Evolutionary conservation across 768 basidiomycete genomes (phyloP).

Genomic region (Pleurotus djamor): DNA sequence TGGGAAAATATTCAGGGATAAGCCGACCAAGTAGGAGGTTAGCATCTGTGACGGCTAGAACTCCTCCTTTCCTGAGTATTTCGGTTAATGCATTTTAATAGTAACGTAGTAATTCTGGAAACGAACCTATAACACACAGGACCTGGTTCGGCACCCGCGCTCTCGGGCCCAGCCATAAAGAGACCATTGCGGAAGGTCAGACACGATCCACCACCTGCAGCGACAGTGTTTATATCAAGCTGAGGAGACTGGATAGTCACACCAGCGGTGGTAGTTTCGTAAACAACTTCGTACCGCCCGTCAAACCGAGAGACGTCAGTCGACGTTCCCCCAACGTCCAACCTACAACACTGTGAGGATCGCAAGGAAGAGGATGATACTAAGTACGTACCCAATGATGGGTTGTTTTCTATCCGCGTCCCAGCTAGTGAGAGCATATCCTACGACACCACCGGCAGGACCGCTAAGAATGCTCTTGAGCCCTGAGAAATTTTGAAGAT

Average conservation of each 20-base stretch:
- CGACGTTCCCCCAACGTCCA: constrained; percentile 94
- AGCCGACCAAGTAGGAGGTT: constrained; percentile 89
- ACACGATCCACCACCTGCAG: constrained; percentile 92
- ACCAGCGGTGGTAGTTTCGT: constrained; percentile 94
- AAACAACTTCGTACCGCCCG: constrained; percentile 89
- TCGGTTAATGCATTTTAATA: too few species aligned
- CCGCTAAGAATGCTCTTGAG: constrained; percentile 92
- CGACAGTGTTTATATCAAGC: constrained; percentile 94
- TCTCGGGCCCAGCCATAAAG: constrained; percentile 89
- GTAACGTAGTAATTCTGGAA: background rate
- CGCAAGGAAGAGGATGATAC: background rate
- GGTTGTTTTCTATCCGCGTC: constrained; percentile 67
- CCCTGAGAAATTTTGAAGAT: constrained; percentile 84
- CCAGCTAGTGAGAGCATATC: constrained; percentile 92
- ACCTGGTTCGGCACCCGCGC: constrained; percentile 92
- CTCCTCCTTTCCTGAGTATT: constrained; percentile 75
- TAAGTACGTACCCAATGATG: constrained; percentile 71
- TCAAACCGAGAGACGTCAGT: constrained; percentile 95
- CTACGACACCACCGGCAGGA: constrained; percentile 95
- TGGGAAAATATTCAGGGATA: constrained; percentile 89
- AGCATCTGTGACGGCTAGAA: constrained; percentile 89
- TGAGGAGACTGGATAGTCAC: constrained; percentile 92
- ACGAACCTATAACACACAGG: constrained; percentile 85
- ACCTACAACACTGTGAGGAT: constrained; percentile 32
- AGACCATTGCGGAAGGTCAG: constrained; percentile 88